These are phyloP conservation scores for Oryza glumipatula DNA, from an alignment of 176 grass and related monocot species.

Conservation along the genomic window DNA sequence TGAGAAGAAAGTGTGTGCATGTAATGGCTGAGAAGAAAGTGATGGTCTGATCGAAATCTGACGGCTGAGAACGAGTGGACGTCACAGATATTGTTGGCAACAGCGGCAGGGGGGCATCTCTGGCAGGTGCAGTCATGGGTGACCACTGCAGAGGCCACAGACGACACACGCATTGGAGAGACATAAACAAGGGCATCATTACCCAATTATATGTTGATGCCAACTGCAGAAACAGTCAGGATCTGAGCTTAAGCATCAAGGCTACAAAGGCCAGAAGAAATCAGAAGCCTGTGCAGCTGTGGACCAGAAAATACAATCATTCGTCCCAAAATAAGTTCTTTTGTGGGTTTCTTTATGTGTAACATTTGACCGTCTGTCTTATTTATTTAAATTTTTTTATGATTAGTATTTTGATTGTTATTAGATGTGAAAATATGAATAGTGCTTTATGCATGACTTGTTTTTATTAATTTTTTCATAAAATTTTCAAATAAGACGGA, in stretches of 20 bases:
- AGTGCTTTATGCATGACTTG: no score
- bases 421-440: no score
- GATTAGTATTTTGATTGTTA: no score
- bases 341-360: no score
- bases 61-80: not conserved
- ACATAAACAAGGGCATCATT: constrained; percentile 42
- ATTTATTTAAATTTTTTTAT: no score
- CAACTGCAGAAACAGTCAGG: not conserved
- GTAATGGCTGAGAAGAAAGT: not conserved
- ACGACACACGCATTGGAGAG: not conserved
- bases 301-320: constrained; percentile 10
- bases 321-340: no score
- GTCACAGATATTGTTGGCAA: not conserved
- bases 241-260: constrained; percentile 9
- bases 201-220: constrained; percentile 39
- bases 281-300: constrained; percentile 6
- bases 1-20: no score
- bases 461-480: no score
- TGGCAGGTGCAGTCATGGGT: constrained; percentile 16
- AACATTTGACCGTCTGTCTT: no score
- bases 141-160: not conserved
- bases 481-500: no score
- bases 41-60: not conserved
- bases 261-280: not conserved
- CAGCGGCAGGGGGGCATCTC: not conserved